phyloP scores from a whole-genome alignment of 2,329 filamentous ascomycete species.

The Trichoderma pleuroti region DNA sequence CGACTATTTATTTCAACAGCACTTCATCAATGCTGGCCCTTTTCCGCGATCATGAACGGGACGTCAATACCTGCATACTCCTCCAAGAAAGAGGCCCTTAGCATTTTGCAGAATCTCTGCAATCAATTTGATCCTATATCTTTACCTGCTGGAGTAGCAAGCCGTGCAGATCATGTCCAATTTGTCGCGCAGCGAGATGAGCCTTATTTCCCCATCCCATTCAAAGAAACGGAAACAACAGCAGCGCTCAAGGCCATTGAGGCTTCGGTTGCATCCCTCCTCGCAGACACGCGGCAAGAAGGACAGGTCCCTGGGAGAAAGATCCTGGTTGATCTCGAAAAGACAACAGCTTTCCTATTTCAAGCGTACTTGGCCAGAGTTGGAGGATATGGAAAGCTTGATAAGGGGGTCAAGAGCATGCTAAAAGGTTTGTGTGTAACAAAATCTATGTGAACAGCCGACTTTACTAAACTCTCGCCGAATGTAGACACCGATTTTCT shows the following conservation, averaged over 20 bases:
- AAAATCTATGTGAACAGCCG: not conserved
- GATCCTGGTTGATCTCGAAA: slow-evolving; percentile 36
- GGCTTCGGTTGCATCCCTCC: slow-evolving; percentile 31
- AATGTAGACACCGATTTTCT: slow-evolving; percentile 65
- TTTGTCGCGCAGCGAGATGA: slow-evolving; percentile 35
- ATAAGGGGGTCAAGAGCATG: slow-evolving; percentile 31
- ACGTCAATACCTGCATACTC: not conserved
- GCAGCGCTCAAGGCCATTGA: slow-evolving; percentile 46
- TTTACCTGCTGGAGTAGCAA: slow-evolving; percentile 29
- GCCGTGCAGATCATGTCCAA: slow-evolving; percentile 26
- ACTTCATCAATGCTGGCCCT: too few relatives aligned
- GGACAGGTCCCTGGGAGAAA: slow-evolving; percentile 6
- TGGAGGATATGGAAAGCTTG: slow-evolving; percentile 38
- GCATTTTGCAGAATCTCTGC: slow-evolving; percentile 26
- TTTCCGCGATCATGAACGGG: not conserved
- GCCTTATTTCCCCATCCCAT: slow-evolving; percentile 46
- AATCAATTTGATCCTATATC: slow-evolving; percentile 29
- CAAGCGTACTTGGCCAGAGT: slow-evolving; percentile 37
- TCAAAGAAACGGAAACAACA: slow-evolving; percentile 45
- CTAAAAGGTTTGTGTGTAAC: slow-evolving; percentile 29
- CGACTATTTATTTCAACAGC: not conserved
- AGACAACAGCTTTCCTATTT: slow-evolving; percentile 42
- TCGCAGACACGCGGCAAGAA: slow-evolving; percentile 29
- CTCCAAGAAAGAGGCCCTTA: slow-evolving; percentile 26
- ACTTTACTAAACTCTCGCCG: not conserved